phyloP scores from a whole-genome alignment of 192 early-diverging fungal species.

The Coemansia sp. region DNA sequence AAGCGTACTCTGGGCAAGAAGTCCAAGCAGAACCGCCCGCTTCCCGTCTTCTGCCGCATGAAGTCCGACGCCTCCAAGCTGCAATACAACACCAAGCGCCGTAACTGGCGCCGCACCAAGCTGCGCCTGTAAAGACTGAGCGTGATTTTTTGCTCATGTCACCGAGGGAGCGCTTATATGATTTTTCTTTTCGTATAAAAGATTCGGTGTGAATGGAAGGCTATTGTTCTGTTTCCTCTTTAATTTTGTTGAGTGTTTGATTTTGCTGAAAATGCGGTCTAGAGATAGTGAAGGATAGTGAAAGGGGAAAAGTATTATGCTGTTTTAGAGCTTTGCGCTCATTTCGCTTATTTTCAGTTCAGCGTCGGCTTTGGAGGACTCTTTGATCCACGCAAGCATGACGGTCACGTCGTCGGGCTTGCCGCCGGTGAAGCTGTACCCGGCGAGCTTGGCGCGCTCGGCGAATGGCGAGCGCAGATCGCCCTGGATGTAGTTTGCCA shows the following conservation, averaged over 20 bases:
- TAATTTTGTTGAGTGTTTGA: too few relatives aligned
- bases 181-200: neutral
- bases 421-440: conserved; percentile 42
- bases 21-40: conserved; percentile 97
- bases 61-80: conserved; percentile 92
- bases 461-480: conserved; percentile 53
- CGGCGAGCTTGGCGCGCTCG: conserved; percentile 49
- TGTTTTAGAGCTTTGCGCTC: conserved; percentile 37
- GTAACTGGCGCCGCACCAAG: conserved; percentile 99
- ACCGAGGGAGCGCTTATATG: neutral
- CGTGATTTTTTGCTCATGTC: conserved; percentile 1
- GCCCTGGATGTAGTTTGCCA: conserved; percentile 46
- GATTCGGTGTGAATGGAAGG: neutral
- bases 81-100: conserved; percentile 99
- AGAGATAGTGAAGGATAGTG: too few relatives aligned
- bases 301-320: too few relatives aligned
- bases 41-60: conserved; percentile 97
- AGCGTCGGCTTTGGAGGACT: conserved; percentile 21
- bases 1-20: conserved; percentile 99
- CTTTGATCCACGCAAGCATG: conserved; percentile 49
- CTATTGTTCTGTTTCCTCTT: too few relatives aligned
- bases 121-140: conserved; percentile 76
- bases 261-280: too few relatives aligned
- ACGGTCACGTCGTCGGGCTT: conserved; percentile 54
- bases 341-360: conserved; percentile 12